Evolutionary conservation across 805 yeast species (phyloP).

Genomic region (Candida palmyrensis): DNA sequence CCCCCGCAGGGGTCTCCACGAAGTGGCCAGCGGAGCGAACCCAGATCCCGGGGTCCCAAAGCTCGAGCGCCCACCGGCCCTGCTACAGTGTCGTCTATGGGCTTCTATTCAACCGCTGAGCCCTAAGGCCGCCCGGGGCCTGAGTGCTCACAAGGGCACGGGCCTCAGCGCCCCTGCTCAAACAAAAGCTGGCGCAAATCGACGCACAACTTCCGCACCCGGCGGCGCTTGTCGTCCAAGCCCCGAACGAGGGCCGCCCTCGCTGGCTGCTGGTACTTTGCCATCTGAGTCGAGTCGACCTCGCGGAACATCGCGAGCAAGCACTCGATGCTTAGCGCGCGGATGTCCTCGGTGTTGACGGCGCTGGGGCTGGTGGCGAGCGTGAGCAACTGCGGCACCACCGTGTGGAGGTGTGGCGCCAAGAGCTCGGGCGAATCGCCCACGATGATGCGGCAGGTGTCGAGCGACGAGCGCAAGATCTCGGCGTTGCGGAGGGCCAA

Average conservation of each 20-base stretch:
- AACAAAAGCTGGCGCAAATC: slow-evolving; percentile 75
- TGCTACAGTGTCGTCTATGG: no score
- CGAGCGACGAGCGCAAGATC: slow-evolving; percentile 57
- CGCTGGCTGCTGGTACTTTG: slow-evolving; percentile 48
- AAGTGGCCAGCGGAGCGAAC: no score
- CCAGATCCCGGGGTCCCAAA: no score
- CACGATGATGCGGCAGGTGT: slow-evolving; percentile 50
- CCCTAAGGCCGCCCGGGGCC: no score
- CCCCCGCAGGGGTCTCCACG: no score
- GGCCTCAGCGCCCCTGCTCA: slow-evolving; percentile 39
- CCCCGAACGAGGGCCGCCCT: slow-evolving; percentile 44
- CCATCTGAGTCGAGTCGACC: slow-evolving; percentile 32
- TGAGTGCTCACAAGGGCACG: no score
- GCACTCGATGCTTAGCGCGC: slow-evolving; percentile 54
- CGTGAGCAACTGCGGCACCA: slow-evolving; percentile 51
- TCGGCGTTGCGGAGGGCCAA: slow-evolving; percentile 41
- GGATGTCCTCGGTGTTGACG: slow-evolving; percentile 44
- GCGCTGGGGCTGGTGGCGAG: slow-evolving; percentile 18
- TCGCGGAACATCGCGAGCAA: slow-evolving; percentile 41
- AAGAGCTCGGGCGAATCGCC: slow-evolving; percentile 52
- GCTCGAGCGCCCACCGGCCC: no score
- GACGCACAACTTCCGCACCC: slow-evolving; percentile 69
- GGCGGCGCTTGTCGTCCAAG: slow-evolving; percentile 71
- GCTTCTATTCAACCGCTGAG: no score
- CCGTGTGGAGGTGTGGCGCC: slow-evolving; percentile 46